A percentile compares a stretch with the other conserved stretches of the same genome.
phyloP scores from a whole-genome alignment of 257 asterid species.

The Verbena officinalis region DNA sequence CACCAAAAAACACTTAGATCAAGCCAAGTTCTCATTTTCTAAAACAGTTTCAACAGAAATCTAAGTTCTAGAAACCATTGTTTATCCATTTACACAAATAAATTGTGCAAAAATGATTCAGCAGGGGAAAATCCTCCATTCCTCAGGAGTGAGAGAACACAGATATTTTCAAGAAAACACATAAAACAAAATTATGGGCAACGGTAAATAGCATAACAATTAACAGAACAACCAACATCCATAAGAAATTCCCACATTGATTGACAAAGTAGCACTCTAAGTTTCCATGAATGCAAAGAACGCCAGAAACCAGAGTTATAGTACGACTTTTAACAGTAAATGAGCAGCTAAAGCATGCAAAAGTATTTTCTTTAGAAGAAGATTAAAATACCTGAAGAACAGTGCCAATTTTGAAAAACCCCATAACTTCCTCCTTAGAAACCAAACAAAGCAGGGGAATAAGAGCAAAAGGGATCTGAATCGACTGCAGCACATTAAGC shows the following conservation, averaged over 20 bases:
- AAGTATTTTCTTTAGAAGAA: no score
- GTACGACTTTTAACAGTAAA: no score
- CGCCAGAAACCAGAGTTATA: no score
- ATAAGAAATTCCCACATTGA: no score
- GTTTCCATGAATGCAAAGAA: no score
- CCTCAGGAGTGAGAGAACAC: not conserved
- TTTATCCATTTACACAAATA: not conserved
- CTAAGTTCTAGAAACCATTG: not conserved
- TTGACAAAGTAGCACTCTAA: no score
- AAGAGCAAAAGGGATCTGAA: constrained; percentile 83
- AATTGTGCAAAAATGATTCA: not conserved
- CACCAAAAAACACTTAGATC: not conserved
- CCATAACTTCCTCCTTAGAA: constrained; percentile 82
- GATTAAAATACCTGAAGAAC: constrained; percentile 53
- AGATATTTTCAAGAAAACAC: not conserved
- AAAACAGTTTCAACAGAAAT: not conserved
- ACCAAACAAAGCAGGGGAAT: constrained; percentile 79
- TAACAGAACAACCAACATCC: no score
- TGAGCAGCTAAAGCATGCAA: no score
- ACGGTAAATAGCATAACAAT: not conserved
- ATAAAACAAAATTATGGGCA: no score
- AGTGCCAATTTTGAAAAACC: constrained; percentile 70
- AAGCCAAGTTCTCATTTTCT: not conserved
- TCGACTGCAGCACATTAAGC: constrained; percentile 81
- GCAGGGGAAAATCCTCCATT: not conserved